A percentile compares a stretch with the other conserved stretches of the same genome.
These are phyloP conservation scores for Rosa chinensis DNA, from an alignment of 306 rosid species.

Conservation along the genomic window DNA sequence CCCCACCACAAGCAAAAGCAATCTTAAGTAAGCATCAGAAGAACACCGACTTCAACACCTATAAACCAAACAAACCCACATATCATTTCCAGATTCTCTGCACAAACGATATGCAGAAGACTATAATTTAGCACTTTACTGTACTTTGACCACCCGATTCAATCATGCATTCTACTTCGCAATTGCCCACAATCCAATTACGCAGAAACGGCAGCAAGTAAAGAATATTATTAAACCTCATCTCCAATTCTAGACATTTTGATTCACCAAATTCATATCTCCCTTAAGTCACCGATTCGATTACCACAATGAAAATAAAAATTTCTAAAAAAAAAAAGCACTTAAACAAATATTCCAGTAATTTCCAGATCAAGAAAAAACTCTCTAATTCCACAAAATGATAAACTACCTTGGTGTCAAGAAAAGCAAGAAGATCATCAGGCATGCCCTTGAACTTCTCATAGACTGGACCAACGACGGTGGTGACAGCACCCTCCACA, in stretches of 20 bases:
- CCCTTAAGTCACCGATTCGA: background rate
- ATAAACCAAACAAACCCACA: too few relatives aligned
- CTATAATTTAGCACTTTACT: background rate
- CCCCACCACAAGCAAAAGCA: background rate
- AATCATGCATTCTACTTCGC: too few relatives aligned
- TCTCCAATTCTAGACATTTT: background rate
- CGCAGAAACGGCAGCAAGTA: background rate
- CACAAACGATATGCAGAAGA: background rate
- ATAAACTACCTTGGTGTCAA: constrained; percentile 58
- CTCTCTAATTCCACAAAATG: background rate
- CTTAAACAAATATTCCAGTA: background rate
- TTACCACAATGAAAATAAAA: background rate
- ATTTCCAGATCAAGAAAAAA: background rate
- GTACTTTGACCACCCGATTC: background rate
- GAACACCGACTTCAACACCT: background rate
- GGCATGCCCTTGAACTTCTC: constrained; percentile 53
- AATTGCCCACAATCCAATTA: background rate
- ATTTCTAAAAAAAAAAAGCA: background rate
- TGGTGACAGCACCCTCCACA: constrained; percentile 56
- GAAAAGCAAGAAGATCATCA: constrained; percentile 56
- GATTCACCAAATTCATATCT: background rate
- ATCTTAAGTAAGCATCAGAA: background rate
- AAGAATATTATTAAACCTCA: background rate
- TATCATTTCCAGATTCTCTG: background rate
- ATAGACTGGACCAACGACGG: constrained; percentile 60